Percentiles rank a stretch among this genome's conserved stretches.
phyloP scores from a whole-genome alignment of 495 filamentous ascomycete species.

The Penicillium goetzii region DNA sequence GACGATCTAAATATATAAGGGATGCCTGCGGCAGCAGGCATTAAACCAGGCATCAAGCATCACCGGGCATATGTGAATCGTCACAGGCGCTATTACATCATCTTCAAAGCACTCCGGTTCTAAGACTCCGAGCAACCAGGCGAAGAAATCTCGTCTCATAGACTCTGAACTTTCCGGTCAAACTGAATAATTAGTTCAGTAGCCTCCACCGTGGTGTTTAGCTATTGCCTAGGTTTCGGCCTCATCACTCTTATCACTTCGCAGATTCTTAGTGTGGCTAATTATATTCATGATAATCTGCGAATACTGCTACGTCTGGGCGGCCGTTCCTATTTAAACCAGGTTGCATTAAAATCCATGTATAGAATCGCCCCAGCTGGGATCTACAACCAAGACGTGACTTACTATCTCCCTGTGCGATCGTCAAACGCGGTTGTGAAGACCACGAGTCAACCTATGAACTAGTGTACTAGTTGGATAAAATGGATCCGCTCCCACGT shows the following conservation, averaged over 20 bases:
- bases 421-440: not conserved
- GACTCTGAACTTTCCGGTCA: not conserved
- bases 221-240: not conserved
- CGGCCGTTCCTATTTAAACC: not conserved
- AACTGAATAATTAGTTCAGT: not conserved
- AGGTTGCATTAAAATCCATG: not conserved
- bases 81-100: not conserved
- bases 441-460: not conserved
- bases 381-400: not conserved
- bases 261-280: not conserved
- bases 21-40: not conserved
- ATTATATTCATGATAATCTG: not conserved
- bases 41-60: not conserved
- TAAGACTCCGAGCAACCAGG: not conserved
- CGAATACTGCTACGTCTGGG: not conserved
- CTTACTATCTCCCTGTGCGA: not conserved
- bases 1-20: not conserved
- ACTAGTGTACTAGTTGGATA: not conserved
- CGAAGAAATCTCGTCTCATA: not conserved
- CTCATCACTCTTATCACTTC: not conserved
- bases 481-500: not conserved
- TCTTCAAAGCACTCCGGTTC: not conserved
- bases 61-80: not conserved
- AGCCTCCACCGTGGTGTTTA: not conserved
- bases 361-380: not conserved